These are phyloP conservation scores for Oenanthe javanica DNA, from an alignment of 140 eudicot genomes.

Conservation along the genomic window DNA sequence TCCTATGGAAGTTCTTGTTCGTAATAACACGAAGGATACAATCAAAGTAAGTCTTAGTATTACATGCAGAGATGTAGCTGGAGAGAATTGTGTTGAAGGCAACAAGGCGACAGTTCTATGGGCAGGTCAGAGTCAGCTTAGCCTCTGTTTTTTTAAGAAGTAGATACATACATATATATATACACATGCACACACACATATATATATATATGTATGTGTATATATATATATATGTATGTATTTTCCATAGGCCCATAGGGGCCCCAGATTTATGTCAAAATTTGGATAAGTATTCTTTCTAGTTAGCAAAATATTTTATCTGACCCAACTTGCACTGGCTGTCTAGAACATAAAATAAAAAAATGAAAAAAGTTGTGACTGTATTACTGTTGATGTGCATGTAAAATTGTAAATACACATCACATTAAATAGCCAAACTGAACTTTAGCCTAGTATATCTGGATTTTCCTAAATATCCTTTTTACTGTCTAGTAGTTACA, in stretches of 20 bases:
- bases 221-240: background rate
- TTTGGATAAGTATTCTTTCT: background rate
- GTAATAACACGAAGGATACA: conserved; percentile 78
- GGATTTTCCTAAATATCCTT: background rate
- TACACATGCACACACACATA: no score
- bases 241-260: background rate
- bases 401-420: background rate
- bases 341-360: background rate
- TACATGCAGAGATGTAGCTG: conserved; percentile 87
- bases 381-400: background rate
- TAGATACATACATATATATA: no score
- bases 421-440: background rate
- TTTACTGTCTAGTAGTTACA: background rate
- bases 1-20: conserved; percentile 84
- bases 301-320: background rate
- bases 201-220: no score
- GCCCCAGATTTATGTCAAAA: background rate
- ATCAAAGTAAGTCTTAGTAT: conserved; percentile 66
- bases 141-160: no score
- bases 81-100: conserved; percentile 87
- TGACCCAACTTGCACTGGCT: background rate
- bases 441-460: background rate
- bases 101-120: conserved; percentile 72
- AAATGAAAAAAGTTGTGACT: background rate
- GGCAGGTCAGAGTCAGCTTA: conserved; percentile 54